These are phyloP conservation scores for Pleurotus citrinopileatus DNA, from an alignment of 768 basidiomycete species.

Conservation along the genomic window DNA sequence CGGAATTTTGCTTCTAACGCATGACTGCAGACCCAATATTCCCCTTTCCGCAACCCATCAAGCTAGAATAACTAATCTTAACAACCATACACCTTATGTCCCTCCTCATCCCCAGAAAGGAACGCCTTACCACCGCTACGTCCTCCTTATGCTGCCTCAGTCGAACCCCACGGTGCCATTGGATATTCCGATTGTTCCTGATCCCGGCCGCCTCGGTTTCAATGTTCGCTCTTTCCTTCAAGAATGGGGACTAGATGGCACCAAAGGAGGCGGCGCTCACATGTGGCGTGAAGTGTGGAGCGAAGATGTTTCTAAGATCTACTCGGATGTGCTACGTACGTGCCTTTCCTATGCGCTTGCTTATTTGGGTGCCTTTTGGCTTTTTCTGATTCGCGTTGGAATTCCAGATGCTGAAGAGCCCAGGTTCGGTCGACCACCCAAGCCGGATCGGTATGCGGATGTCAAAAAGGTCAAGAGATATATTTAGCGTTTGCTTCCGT, in stretches of 20 bases:
- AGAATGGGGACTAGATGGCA: conserved; percentile 50
- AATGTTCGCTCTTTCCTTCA: conserved; percentile 61
- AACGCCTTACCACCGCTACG: conserved; percentile 89
- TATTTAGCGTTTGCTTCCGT: conserved; percentile 23
- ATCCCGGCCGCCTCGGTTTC: conserved; percentile 54
- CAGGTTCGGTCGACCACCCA: conserved; percentile 50
- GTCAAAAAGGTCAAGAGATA: conserved; percentile 50
- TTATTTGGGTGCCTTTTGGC: conserved; percentile 9
- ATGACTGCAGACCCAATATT: conserved; percentile 66
- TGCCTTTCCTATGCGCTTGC: conserved; percentile 17
- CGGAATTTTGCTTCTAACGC: conserved; percentile 6
- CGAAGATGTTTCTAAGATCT: conserved; percentile 58
- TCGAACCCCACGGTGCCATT: conserved; percentile 38
- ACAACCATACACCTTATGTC: conserved; percentile 69
- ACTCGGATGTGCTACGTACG: conserved; percentile 66
- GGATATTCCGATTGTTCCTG: conserved; percentile 45
- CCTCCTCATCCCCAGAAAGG: conserved; percentile 92
- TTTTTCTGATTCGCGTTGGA: conserved; percentile 11
- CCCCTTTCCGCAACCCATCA: conserved; percentile 60
- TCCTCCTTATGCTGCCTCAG: conserved; percentile 73
- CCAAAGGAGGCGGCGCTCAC: conserved; percentile 67
- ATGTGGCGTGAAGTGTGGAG: conserved; percentile 87
- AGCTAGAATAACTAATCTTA: conserved; percentile 30
- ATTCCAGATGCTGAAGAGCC: conserved; percentile 46
- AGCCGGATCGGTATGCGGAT: conserved; percentile 53